Percentiles rank a stretch among this genome's conserved stretches.
Conservation (phyloP, 306 rosid species). For the Albizia julibrissin region DNA sequence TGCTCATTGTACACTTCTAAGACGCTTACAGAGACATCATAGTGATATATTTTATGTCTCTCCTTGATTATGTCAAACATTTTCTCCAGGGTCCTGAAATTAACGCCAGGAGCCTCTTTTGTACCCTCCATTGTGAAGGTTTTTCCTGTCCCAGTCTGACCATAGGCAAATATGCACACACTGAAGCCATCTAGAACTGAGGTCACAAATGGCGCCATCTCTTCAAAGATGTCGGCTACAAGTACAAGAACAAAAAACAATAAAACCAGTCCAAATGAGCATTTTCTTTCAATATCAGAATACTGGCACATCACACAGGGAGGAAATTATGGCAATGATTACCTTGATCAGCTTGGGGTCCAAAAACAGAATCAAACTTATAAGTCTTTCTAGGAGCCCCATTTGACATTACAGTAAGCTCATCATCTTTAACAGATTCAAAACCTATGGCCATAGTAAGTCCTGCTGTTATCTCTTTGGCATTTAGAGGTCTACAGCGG, state of each 20-base stretch:
- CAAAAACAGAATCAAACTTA: constrained; percentile 86
- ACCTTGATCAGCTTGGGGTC: constrained; percentile 93
- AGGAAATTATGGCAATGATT: constrained; percentile 1
- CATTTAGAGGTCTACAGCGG: constrained; percentile 89
- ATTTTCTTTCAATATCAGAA: constrained; percentile 17
- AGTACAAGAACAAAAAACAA: constrained; percentile 28
- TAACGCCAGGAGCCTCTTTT: constrained; percentile 84
- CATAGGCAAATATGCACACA: constrained; percentile 94
- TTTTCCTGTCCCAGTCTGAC: constrained; percentile 96
- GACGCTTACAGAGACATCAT: constrained; percentile 80
- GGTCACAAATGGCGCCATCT: constrained; percentile 77
- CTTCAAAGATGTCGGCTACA: constrained; percentile 77
- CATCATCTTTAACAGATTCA: constrained; percentile 86
- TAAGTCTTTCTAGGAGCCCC: constrained; percentile 72
- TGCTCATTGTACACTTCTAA: constrained; percentile 97
- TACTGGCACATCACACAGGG: not conserved
- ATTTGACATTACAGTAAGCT: constrained; percentile 73
- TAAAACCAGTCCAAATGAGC: constrained; percentile 13
- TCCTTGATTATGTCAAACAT: constrained; percentile 64
- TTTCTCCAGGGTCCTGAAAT: constrained; percentile 88
- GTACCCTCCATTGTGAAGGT: constrained; percentile 99
- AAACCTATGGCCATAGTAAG: constrained; percentile 77
- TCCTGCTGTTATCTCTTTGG: constrained; percentile 68
- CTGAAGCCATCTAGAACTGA: constrained; percentile 95
- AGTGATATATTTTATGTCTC: constrained; percentile 52